Base-by-base conservation (phyloP, 495 filamentous ascomycete genomes). In the Staphylotrichum longicolle region DNA sequence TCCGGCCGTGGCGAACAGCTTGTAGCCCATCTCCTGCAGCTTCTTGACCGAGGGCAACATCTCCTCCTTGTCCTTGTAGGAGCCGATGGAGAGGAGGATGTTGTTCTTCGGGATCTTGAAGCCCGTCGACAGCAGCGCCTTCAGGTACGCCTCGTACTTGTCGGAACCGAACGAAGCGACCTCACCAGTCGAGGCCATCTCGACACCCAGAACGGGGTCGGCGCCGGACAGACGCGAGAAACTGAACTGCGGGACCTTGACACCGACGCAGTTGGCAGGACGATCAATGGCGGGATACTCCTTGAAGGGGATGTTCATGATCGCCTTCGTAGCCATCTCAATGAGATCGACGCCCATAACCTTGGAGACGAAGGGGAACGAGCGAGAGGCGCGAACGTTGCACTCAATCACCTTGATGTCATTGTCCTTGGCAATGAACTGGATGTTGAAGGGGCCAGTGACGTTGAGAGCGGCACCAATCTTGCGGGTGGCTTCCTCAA, bases 381-480 rank as follows among this genome's bases (percentile, higher is more conserved):
- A 97, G 53, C 94, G 85, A 47, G 94, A 97, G 20, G 94, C 94
- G 54, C 94, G 86, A 46, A 98, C 94, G 70, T 98, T 98, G 77
- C 94, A 98, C 77, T 98, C 94, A 63, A 98, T 98, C 63, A 98
- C 94, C 81, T 98, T 98, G 78, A 98, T 98, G 66, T 97, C 94
- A 70, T 98, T 97, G 74, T 98, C 91, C 79, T 98, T 98, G 55
- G 94, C 94, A 67, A 98, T 98, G 78, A 98, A 98, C 74, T 98
- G 94, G 63, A 98, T 98, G 77, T 98, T 98, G 83, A 88, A 96
- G 27, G 94, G 94, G 48, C 94, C 94, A 45, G 94, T 98, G 51
- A 98, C 88, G 68, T 98, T 96, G 30, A 98, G 85, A 34, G 95
- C 94, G 65, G 89, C 86, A 59, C 89, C 94, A 57, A 98, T 98